A percentile compares a stretch with the other conserved stretches of the same genome.
These are phyloP conservation scores for Phytopythium oedochilum DNA, from an alignment of 352 stramenopile species.

Conservation along the genomic window DNA sequence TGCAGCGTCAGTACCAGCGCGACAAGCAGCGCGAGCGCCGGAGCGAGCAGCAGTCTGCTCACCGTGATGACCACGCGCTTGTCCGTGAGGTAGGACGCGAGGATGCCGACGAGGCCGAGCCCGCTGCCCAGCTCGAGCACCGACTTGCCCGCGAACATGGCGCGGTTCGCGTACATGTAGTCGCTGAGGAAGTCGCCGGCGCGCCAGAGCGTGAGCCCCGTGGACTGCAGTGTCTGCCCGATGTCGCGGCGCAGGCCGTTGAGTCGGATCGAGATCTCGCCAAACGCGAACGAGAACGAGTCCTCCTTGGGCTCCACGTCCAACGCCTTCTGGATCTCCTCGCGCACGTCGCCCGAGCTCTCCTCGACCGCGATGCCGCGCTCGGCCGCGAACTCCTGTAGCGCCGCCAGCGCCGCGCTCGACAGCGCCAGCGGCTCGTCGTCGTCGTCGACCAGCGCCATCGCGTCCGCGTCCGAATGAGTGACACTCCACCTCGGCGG, in stretches of 20 bases:
- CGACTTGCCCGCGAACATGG: slow-evolving; percentile 25
- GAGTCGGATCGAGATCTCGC: slow-evolving; percentile 44
- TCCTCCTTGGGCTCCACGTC: slow-evolving; percentile 61
- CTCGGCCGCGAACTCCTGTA: slow-evolving; percentile 55
- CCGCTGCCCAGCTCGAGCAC: slow-evolving; percentile 54
- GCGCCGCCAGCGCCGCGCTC: slow-evolving; percentile 28
- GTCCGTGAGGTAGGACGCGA: slow-evolving; percentile 52
- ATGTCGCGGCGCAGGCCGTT: slow-evolving; percentile 55
- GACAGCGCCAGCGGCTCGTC: slow-evolving; percentile 41
- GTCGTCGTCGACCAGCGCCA: slow-evolving; percentile 20
- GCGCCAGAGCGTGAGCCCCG: slow-evolving; percentile 55
- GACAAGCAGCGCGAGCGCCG: not conserved
- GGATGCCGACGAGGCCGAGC: slow-evolving; percentile 51
- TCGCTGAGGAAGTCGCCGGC: slow-evolving; percentile 56
- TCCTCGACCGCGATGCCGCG: slow-evolving; percentile 39
- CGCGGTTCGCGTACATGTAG: slow-evolving; percentile 44
- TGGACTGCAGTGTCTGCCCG: slow-evolving; percentile 58
- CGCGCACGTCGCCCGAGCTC: slow-evolving; percentile 30
- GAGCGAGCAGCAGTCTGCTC: not conserved
- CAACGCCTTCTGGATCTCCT: slow-evolving; percentile 54
- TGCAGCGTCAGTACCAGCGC: not conserved
- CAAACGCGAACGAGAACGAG: slow-evolving; percentile 50
- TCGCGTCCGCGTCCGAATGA: not conserved
- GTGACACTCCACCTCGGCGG: not conserved
- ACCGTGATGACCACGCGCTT: slow-evolving; percentile 47